Percentiles rank a stretch among this genome's conserved stretches.
These are phyloP conservation scores for Solanum appendiculatum DNA, from an alignment of 257 asterid species.

Conservation along the genomic window DNA sequence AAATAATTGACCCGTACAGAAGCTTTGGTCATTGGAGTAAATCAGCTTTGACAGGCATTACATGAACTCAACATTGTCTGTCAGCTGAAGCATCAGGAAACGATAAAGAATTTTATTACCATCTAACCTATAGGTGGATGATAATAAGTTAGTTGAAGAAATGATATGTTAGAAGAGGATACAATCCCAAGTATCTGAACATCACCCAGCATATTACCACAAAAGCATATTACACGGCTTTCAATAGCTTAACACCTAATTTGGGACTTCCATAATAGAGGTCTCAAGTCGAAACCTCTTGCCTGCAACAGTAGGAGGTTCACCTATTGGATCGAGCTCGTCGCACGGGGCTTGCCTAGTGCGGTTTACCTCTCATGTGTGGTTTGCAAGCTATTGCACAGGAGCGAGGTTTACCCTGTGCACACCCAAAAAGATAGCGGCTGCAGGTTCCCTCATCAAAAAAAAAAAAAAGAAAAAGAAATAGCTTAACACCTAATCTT, in stretches of 20 bases:
- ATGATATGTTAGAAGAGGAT: neutral
- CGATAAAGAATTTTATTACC: neutral
- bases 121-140: neutral
- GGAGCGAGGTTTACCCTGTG: neutral
- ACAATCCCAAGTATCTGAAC: neutral
- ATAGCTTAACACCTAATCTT: neutral
- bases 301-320: neutral
- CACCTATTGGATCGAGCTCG: neutral
- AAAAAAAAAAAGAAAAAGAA: too few species aligned
- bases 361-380: neutral
- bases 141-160: neutral
- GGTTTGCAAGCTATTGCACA: neutral
- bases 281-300: neutral
- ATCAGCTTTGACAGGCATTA: neutral
- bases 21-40: neutral
- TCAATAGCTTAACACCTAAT: neutral
- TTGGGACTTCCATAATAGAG: neutral
- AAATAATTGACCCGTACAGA: neutral
- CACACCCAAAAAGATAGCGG: neutral
- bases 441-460: neutral
- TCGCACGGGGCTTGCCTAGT: neutral
- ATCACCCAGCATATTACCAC: neutral
- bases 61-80: neutral
- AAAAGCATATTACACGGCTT: neutral
- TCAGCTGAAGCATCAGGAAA: neutral